A percentile compares a stretch with the other conserved stretches of the same genome.
phyloP scores from a whole-genome alignment of 805 yeast species.

The Saturnispora bothae region DNA sequence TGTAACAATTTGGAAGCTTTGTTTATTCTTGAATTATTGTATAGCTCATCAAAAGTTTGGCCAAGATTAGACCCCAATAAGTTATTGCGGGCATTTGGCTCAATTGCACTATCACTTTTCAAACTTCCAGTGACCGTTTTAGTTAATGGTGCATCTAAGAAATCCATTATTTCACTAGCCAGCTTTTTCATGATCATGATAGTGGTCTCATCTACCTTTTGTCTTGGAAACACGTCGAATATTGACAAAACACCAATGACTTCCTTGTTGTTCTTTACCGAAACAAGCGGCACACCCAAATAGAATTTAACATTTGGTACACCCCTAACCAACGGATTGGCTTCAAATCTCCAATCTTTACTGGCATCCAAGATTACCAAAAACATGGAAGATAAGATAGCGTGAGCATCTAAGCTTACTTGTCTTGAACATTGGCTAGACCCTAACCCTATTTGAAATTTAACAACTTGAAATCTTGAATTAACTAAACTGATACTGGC shows the following conservation, averaged over 20 bases:
- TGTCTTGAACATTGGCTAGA: constrained; percentile 42
- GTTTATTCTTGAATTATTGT: neutral
- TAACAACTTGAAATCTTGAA: constrained; percentile 36
- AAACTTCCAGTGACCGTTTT: neutral
- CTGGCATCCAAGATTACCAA: constrained; percentile 50
- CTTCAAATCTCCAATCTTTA: constrained; percentile 57
- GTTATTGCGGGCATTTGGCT: too few species aligned
- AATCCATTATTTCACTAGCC: constrained; percentile 33
- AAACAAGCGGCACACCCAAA: constrained; percentile 49
- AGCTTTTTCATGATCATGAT: constrained; percentile 28
- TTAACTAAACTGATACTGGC: constrained; percentile 51
- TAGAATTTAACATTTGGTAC: constrained; percentile 52
- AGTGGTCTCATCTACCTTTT: constrained; percentile 27
- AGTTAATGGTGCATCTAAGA: constrained; percentile 23
- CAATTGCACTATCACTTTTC: too few species aligned
- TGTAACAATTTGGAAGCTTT: constrained; percentile 18
- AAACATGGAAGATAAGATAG: constrained; percentile 46
- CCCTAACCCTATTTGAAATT: constrained; percentile 38
- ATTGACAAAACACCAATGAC: constrained; percentile 12
- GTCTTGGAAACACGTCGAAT: constrained; percentile 16
- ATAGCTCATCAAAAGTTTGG: too few species aligned
- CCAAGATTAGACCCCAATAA: too few species aligned
- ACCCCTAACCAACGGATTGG: constrained; percentile 55
- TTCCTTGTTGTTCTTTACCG: constrained; percentile 27
- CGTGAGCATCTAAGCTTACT: constrained; percentile 58